Base-by-base conservation (phyloP, 2,329 filamentous ascomycete species). In the Fusarium chaquense region DNA sequence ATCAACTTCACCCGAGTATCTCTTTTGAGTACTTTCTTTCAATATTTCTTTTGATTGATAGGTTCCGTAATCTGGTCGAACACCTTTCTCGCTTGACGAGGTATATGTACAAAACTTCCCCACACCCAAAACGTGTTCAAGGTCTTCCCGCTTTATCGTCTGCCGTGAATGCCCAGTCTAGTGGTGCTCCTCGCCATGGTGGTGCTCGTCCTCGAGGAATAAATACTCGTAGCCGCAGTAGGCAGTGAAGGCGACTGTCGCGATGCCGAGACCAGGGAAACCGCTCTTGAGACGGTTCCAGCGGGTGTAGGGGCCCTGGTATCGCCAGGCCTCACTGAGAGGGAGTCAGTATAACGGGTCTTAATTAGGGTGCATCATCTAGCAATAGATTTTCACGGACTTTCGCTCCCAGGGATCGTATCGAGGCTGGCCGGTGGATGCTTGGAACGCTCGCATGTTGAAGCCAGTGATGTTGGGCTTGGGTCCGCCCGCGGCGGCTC, bases 221-320 rank as follows among this genome's bases (percentile, higher is more conserved):
- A 97, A 83, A 80, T 96, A 89, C 84, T 99, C 96, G 81, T 93
- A 97, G 65, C 88, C 89, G 80, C 94, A 93, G 84, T 99, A 99
- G 69, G 85, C 90, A 51, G 91, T 89, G 80, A 99, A 99, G 46
- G 95, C 94, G 64, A 96, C 94, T 7, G 92, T 92, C 33, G 94
- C 96, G 75, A 95, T 97, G 70, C 96, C 96, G 75, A 99, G 86
- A 66, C 96, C 96, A 38, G 96, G 96, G 79, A 99, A 93, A 70
- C 89, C 85, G 76, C 87, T 85, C 84, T 91, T 94, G 85, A 98
- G 96, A 75, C 96, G 91, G 84, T 97, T 97, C 83, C 86, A 92
- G 75, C 95, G 89, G 72, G 90, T 91, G 85, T 98, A 98, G 57
- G 89, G 90, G 69, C 95, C 96, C 36, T 87, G 90, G 85, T 97